These are phyloP conservation scores for Vanderwaltozyma verrucispora DNA, from an alignment of 805 yeast species.

Conservation along the genomic window DNA sequence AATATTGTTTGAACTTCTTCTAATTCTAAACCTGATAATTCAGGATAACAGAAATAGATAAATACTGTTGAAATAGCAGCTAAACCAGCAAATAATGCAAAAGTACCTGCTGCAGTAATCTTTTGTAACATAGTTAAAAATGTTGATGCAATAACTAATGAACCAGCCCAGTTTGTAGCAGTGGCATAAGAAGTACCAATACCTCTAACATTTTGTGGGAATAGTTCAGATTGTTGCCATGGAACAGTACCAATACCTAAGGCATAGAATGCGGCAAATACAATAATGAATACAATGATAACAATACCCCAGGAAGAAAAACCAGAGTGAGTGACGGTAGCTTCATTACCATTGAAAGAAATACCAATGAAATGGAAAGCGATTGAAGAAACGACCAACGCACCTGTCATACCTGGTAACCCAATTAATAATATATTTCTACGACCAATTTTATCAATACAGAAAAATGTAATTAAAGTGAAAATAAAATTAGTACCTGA, in stretches of 20 bases:
- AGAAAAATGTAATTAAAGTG: slow-evolving; percentile 74
- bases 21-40: slow-evolving; percentile 76
- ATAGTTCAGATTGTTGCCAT: slow-evolving; percentile 95
- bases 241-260: slow-evolving; percentile 96
- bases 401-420: slow-evolving; percentile 75
- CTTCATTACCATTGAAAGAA: slow-evolving; percentile 39
- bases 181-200: slow-evolving; percentile 86
- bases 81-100: slow-evolving; percentile 79
- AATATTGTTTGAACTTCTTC: slow-evolving; percentile 84
- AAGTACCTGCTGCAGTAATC: slow-evolving; percentile 93
- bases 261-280: slow-evolving; percentile 84
- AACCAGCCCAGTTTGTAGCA: slow-evolving; percentile 93
- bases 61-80: slow-evolving; percentile 62
- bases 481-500: slow-evolving; percentile 92
- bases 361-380: slow-evolving; percentile 83
- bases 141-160: slow-evolving; percentile 80
- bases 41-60: slow-evolving; percentile 83
- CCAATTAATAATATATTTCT: slow-evolving; percentile 68
- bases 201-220: slow-evolving; percentile 90
- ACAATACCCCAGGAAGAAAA: slow-evolving; percentile 82
- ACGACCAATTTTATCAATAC: slow-evolving; percentile 84
- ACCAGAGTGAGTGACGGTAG: slow-evolving; percentile 34
- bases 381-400: slow-evolving; percentile 72
- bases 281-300: slow-evolving; percentile 74
- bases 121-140: slow-evolving; percentile 89